Evolutionary conservation across 2,329 filamentous ascomycete species (phyloP), one percentile per base, ranked within the genome.

Genomic region (Colletotrichum musae): DNA sequence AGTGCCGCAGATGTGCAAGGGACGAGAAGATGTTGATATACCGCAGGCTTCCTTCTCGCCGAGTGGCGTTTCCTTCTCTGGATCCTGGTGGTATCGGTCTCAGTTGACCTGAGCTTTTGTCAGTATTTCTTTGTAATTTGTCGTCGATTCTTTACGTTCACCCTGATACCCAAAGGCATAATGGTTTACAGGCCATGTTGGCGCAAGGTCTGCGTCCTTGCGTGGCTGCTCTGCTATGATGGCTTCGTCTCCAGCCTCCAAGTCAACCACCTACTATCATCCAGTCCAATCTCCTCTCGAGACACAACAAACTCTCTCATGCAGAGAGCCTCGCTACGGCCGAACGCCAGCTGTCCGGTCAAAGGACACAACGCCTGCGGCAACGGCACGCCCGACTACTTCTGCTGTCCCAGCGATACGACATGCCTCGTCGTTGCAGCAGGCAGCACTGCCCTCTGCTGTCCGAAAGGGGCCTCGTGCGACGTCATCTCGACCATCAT

Each of bases 381-480:
- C 5, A 61, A 66, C 16, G 68, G 70, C 28, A 83, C 93, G 21
- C 90, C 92, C 1, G 82, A 82, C 63, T 84, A 87, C 77, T 93
- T 94, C 77, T 94, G 92, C 82, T 95, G 93, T 75, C 79, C 85
- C 4, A 70, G 80, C 39, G 79, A 77, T 18, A 81, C 84, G 7
- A 83, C 76, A 4, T 95, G 93, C 79, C 81, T 89, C 43, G 74
- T 85, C 1, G 85, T 94, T 51, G 91, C 91, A 7, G 87, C 82
- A 18, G 81, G 84, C 52, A 91, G 91, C 7, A 92, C 92, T 0
- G 85, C 91, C 18, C 82, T 94, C 51, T 95, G 93, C 82, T 94
- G 93, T 75, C 92, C 92, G 1, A 72, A 78, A 1, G 87, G 85
- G 39, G 39, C 36, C 18, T 83, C 85, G 73, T 94, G 93, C 81